Percentiles rank a stretch among this genome's conserved stretches.
Evolutionary conservation across 331 rosid species (phyloP).

Genomic region (Saraca asoca): DNA sequence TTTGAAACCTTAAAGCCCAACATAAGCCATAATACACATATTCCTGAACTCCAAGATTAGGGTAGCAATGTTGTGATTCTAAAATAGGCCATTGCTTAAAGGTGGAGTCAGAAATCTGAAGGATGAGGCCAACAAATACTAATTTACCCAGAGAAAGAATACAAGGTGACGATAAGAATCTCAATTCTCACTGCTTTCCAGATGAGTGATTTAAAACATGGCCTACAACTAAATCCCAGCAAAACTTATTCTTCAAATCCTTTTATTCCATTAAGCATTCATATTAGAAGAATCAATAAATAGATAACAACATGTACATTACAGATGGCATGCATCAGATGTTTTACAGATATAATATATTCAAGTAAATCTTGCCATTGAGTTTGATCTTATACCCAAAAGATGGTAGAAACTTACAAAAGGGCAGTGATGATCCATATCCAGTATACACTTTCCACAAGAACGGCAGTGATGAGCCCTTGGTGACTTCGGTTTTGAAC

Average conservation of each 20-base stretch:
- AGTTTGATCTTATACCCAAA: constrained; percentile 27
- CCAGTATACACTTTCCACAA: constrained; percentile 77
- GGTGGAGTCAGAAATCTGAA: neutral
- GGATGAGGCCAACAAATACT: neutral
- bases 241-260: neutral
- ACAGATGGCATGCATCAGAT: neutral
- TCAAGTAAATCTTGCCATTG: neutral
- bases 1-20: neutral
- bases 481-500: constrained; percentile 93
- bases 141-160: neutral
- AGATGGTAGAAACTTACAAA: constrained; percentile 69
- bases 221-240: constrained; percentile 13
- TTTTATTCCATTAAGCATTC: neutral
- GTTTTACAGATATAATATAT: neutral
- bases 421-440: constrained; percentile 99
- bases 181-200: constrained; percentile 16
- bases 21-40: neutral
- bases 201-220: neutral
- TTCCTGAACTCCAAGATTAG: constrained; percentile 2
- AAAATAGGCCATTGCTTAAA: neutral
- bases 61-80: too few relatives aligned
- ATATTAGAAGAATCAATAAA: neutral
- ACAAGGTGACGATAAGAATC: neutral
- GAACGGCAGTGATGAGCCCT: constrained; percentile 92
- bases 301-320: neutral